Conservation (phyloP, 1,139 yeast species). For the Yamadazyma trypodendri region DNA sequence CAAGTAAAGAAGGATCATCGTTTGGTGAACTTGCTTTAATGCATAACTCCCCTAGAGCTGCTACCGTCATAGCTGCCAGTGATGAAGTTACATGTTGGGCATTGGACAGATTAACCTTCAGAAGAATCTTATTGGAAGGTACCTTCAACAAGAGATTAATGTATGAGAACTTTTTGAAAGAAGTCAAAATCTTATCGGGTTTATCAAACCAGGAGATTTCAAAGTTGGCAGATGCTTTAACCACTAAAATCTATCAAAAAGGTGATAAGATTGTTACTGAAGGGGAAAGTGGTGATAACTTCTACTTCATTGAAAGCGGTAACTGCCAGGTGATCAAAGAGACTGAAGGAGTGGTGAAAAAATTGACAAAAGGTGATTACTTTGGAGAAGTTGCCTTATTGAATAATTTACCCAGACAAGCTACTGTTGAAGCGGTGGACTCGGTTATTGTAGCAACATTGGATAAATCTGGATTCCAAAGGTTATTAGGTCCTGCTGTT, state of each 20-base stretch:
- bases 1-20: slow-evolving; percentile 81
- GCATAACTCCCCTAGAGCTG: slow-evolving; percentile 98
- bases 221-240: slow-evolving; percentile 91
- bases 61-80: slow-evolving; percentile 78
- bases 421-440: slow-evolving; percentile 80
- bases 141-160: slow-evolving; percentile 86
- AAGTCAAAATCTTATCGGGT: slow-evolving; percentile 73
- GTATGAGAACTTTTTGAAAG: slow-evolving; percentile 87
- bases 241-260: slow-evolving; percentile 67
- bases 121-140: slow-evolving; percentile 85
- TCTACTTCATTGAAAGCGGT: slow-evolving; percentile 87
- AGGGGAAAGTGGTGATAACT: slow-evolving; percentile 91
- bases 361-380: slow-evolving; percentile 79
- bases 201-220: slow-evolving; percentile 83
- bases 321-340: slow-evolving; percentile 66
- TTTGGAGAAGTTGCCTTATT: slow-evolving; percentile 95
- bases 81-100: slow-evolving; percentile 78
- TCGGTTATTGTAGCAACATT: slow-evolving; percentile 84
- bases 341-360: slow-evolving; percentile 59
- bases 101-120: slow-evolving; percentile 87
- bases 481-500: slow-evolving; percentile 91
- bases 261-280: slow-evolving; percentile 79
- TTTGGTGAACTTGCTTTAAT: slow-evolving; percentile 96
- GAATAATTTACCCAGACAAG: slow-evolving; percentile 91
- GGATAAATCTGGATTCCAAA: slow-evolving; percentile 89